Evolutionary conservation across 2,329 filamentous ascomycete genomes (phyloP), one percentile per base, ranked within the genome.

Genomic region (Monosporascus sp.): DNA sequence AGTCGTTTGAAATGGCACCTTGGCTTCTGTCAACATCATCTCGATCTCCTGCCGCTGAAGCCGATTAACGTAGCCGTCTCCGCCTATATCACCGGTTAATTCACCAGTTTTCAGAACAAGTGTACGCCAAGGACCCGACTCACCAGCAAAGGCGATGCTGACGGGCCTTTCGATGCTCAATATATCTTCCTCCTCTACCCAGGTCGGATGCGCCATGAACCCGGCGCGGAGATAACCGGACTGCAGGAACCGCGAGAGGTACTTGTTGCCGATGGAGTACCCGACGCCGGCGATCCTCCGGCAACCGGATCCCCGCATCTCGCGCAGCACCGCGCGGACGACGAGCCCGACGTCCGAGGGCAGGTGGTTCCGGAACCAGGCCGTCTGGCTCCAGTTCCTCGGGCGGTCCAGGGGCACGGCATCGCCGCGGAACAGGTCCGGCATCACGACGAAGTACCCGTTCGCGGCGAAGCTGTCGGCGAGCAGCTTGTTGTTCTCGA

Each of bases 381-480:
- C 65, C 3, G 56, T 62, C 24, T 70, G 47, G 51, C 66, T 63
- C 59, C 63, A 68, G 62, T 70, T 74, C 19, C 67, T 71, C 19
- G 73, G 67, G 51, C 69, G 71, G 61, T 77, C 72, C 26, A 47
- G 52, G 7, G 70, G 69, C 57, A 84, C 71, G 31, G 78, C 66
- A 57, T 84, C 77, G 56, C 78, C 80, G 52, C 76, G 67, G 74
- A 85, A 84, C 53, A 86, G 73, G 65, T 87, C 83, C 7, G 83
- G 84, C 60, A 86, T 75, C 51, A 84, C 72, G 57, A 76, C 75
- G 55, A 83, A 76, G 70, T 85, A 86, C 61, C 83, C 83, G 63
- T 81, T 81, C 55, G 78, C 75, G 52, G 84, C 84, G 65, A 80
- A 84, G 60, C 83, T 76, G 71, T 87, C 84, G 57, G 84, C 83